Evolutionary conservation across 2,329 filamentous ascomycete genomes (phyloP), one percentile per base, ranked within the genome.

Genomic region (Metarhizium guizhouense): DNA sequence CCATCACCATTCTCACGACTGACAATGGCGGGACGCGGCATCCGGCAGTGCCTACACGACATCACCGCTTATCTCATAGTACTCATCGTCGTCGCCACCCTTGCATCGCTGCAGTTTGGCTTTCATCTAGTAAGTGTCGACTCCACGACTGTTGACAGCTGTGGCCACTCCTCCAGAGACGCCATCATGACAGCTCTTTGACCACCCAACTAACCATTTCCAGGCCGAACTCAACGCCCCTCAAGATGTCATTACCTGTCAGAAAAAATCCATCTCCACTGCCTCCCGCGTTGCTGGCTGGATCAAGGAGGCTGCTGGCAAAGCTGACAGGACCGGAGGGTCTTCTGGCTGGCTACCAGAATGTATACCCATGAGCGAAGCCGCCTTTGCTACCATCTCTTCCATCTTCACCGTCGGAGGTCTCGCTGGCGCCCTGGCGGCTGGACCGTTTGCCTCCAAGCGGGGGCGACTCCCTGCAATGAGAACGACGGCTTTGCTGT

Each of bases 371-470:
- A 97, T 97, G 94, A 84, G 76, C 63, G 79, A 89, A 34, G 82
- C 85, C 40, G 81, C 89, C 63, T 94, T 95, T 71, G 93, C 91
- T 38, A 81, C 92, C 51, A 84, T 96, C 11, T 92, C 90, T 20
- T 95, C 92, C 47, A 85, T 94, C 64, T 97, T 94, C 74, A 96
- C 92, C 0, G 74, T 96, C 7, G 94, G 94, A 52, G 94, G 94
- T 4, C 78, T 99, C 16, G 58, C 90, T 6, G 94, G 94, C 20
- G 93, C 94, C 7, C 78, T 97, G 11, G 78, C 81, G 2, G 85
- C 89, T 6, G 93, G 92, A 0, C 88, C 90, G 0, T 68, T 92
- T n/a, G 86, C 91, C 2, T 90, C 88, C 5, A 80, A 76, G 42
- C 84, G 86, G 61, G 94, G 94, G 25, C 85, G 94, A 30, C 77